Base-by-base conservation (phyloP, 257 asterid genomes). In the Euphrasia confusa region DNA sequence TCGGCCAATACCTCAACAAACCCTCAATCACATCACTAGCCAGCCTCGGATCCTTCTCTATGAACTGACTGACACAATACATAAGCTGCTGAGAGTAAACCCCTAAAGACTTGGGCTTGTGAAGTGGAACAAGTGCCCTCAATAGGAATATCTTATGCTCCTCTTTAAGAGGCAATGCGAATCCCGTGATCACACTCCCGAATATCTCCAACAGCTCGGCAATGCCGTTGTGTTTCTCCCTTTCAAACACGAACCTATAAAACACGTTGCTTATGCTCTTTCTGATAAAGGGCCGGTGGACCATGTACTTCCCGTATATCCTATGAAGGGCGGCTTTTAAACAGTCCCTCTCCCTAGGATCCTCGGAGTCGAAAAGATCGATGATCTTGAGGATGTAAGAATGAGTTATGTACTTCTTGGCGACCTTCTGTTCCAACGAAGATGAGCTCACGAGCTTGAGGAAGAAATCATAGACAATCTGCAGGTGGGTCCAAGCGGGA, bases 401-500 rank as follows among this genome's bases (percentile, higher is more conserved):
- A 71, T 83, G 89, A 10, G 81, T 79, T 42, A 91, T 74, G 62
- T 91, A 88, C 79, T 88, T 88, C 74, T 88, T 90, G 4, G 94
- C 91, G 0, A 75, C 71, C 62, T 88, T 90, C 4, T 86, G 80
- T 68, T 90, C 96, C 67, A 88, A 60, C 1, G 88, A 78, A 61
- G 85, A 3, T 1, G 98, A 83, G 48, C 83, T 85, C 28, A 83
- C 86, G 64, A 90, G 79, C 74, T 82, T 84, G 67, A 88, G 85
- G 67, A 90, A 72, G 70, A 90, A 78, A 68, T 88, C 98, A 67
- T 84, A 90, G 61, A 88, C 87, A 55, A 90, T 74, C 74, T 80
- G 95, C 75, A 91, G 72, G 72, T 88, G 95, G n/a, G 90, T 66
- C 98, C 98, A 91, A 1, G 95, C 95, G 2, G 94, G 98, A 59